phyloP scores from a whole-genome alignment of 768 basidiomycete genomes.

The Termitomyces sp. region DNA sequence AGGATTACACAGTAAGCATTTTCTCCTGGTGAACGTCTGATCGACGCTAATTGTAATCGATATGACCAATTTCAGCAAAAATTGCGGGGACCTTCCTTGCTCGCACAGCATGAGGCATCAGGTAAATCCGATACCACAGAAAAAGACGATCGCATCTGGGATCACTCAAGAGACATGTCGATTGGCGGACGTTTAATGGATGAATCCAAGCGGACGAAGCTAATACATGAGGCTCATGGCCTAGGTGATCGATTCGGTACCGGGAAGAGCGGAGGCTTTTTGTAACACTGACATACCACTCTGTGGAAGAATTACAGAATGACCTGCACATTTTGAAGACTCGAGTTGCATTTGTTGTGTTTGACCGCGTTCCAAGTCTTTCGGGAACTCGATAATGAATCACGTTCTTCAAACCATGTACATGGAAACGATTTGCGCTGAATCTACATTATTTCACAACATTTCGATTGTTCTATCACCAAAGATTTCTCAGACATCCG shows the following conservation, averaged over 20 bases:
- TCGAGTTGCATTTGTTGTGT: not conserved
- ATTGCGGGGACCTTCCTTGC: slow-evolving; percentile 50
- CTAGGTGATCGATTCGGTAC: slow-evolving; percentile 82
- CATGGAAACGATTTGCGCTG: not conserved
- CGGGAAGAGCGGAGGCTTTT: slow-evolving; percentile 70
- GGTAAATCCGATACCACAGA: slow-evolving; percentile 41
- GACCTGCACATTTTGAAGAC: too few species aligned
- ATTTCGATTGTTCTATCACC: too few species aligned
- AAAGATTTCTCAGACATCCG: too few species aligned
- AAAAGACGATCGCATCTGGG: slow-evolving; percentile 74
- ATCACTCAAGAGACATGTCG: slow-evolving; percentile 88
- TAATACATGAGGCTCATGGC: slow-evolving; percentile 78
- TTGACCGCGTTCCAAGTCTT: not conserved
- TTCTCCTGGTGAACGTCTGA: not conserved
- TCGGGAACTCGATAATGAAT: not conserved
- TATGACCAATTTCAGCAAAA: slow-evolving; percentile 30
- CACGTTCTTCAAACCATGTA: not conserved
- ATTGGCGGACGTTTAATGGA: slow-evolving; percentile 88
- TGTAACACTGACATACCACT: slow-evolving; percentile 18
- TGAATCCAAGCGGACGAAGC: slow-evolving; percentile 71
- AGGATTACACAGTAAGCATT: slow-evolving; percentile 70
- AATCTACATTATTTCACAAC: too few species aligned
- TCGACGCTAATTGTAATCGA: not conserved
- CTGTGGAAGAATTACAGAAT: not conserved
- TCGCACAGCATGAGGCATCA: slow-evolving; percentile 48